A percentile compares a stretch with the other conserved stretches of the same genome.
These are phyloP conservation scores for Nakazawaea molendinolei DNA, from an alignment of 805 yeast genomes.

Conservation along the genomic window DNA sequence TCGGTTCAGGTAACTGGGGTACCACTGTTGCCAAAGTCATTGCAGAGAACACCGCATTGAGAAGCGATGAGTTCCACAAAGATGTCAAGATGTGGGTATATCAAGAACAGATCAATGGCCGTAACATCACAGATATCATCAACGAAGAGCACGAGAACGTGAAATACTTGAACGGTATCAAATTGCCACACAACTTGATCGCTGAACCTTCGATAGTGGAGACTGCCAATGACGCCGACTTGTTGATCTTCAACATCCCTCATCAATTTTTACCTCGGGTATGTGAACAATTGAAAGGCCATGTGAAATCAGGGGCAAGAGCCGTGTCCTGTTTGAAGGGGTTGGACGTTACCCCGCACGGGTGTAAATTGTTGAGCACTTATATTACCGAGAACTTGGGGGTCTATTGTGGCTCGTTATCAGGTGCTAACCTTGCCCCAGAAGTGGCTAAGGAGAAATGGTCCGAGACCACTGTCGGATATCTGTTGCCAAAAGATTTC, in stretches of 20 bases:
- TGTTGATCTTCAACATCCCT: constrained; percentile 90
- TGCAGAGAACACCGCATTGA: constrained; percentile 75
- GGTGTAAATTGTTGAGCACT: constrained; percentile 77
- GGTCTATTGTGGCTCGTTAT: constrained; percentile 89
- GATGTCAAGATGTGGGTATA: constrained; percentile 95
- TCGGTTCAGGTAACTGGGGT: constrained; percentile 99
- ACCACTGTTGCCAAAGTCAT: constrained; percentile 94
- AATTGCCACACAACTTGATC: constrained; percentile 75
- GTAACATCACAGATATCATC: constrained; percentile 82
- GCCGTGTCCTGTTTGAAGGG: constrained; percentile 97
- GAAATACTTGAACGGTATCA: constrained; percentile 84
- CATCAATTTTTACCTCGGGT: constrained; percentile 88
- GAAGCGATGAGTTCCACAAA: constrained; percentile 64
- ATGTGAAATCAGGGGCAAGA: constrained; percentile 62
- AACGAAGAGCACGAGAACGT: constrained; percentile 90
- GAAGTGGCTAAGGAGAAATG: constrained; percentile 94
- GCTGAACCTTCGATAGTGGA: constrained; percentile 82
- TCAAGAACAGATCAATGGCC: constrained; percentile 76
- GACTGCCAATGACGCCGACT: constrained; percentile 76
- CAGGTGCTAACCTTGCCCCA: constrained; percentile 96
- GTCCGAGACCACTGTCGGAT: constrained; percentile 98
- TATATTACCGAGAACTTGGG: constrained; percentile 76
- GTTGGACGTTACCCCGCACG: constrained; percentile 77
- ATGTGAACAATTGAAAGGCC: constrained; percentile 69
- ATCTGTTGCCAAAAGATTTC: constrained; percentile 65